Evolutionary conservation across 2,329 filamentous ascomycete genomes (phyloP), one percentile per base, ranked within the genome.

Genomic region (Fusarium kyushuense): DNA sequence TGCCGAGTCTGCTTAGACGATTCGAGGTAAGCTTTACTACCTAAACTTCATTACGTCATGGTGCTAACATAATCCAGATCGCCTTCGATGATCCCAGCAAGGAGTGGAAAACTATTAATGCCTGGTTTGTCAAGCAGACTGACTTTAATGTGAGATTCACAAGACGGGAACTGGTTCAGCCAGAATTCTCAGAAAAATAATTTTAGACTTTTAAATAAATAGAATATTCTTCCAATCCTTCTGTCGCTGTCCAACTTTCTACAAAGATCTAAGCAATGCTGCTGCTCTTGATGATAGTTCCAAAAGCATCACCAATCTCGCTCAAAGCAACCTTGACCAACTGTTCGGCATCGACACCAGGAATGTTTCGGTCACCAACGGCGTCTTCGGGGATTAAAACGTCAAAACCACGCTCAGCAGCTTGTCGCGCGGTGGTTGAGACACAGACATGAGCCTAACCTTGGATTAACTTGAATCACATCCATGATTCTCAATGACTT

Each of bases 301-400:
- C 89, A 76, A 91, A 90, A 2, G 81, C 84, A 82, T 92, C 89
- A 0, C 72, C 86, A 73, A 92, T 77, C 76, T 91, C 89, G 8
- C 81, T 80, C 68, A 92, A 76, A 3, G 81, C 81, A 63, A 85
- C 83, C 75, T 78, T 74, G 1, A 79, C 77, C 23, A 90, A 73
- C 56, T 89, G 83, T 13, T 83, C 82, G 0, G 85, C 88, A 8
- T 80, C 79, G 1, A 84, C 85, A 1, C 89, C 89, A 1, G 89
- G 89, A 43, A 92, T 90, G 74, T 91, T 83, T 11, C 90, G 77
- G 75, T 91, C 89, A 0, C 90, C 89, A 36, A 92, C 84, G 0
- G 82, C 88, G 74, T 91, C 90, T 69, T 85, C 81, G 0, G 83
- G 86, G 23, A 92, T 74, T 2, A 91, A 56, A 25, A 91, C 84